A percentile compares a stretch with the other conserved stretches of the same genome.
Conservation (phyloP, 2,329 filamentous ascomycete species). For the Chrysoporthe deuterocubensis region DNA sequence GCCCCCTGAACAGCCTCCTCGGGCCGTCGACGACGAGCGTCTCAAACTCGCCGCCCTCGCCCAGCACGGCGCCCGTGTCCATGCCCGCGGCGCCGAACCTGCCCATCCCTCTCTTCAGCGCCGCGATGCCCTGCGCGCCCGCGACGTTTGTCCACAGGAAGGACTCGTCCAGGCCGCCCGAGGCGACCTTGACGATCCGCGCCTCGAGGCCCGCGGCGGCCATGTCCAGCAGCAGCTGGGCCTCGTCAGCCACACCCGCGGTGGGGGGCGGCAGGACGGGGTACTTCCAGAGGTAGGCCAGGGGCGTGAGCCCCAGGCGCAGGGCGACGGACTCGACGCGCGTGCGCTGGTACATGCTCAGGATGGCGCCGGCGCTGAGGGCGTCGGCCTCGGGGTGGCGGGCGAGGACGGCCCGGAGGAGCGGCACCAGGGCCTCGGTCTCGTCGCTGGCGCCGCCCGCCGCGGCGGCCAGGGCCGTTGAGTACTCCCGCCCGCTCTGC, state of each 20-base stretch:
- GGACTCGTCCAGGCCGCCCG: slow-evolving; percentile 79
- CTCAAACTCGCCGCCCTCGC: slow-evolving; percentile 96
- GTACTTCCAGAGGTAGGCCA: slow-evolving; percentile 94
- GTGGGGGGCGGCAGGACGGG: slow-evolving; percentile 65
- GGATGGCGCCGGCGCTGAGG: slow-evolving; percentile 85
- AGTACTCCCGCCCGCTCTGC: slow-evolving; percentile 74
- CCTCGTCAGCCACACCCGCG: slow-evolving; percentile 43
- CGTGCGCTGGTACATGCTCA: slow-evolving; percentile 95
- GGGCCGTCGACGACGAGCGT: slow-evolving; percentile 88
- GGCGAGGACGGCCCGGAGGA: slow-evolving; percentile 69
- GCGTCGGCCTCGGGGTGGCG: slow-evolving; percentile 83
- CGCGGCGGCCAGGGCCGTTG: slow-evolving; percentile 21
- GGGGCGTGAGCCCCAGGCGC: slow-evolving; percentile 79
- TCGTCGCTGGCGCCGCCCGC: slow-evolving; percentile 61
- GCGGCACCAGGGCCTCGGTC: slow-evolving; percentile 81
- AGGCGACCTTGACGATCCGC: slow-evolving; percentile 94
- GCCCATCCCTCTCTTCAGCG: slow-evolving; percentile 58
- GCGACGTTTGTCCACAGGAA: slow-evolving; percentile 84
- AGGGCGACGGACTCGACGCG: slow-evolving; percentile 89
- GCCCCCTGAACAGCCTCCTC: slow-evolving; percentile 68
- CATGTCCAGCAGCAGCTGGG: slow-evolving; percentile 80
- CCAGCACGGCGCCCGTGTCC: slow-evolving; percentile 73
- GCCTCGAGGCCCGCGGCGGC: slow-evolving; percentile 75
- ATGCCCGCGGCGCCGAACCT: slow-evolving; percentile 64
- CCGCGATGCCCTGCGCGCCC: slow-evolving; percentile 50